Percentiles rank a stretch among this genome's conserved stretches.
Evolutionary conservation across 2,329 filamentous ascomycete species (phyloP).

Genomic region (Alternaria ventricosa): DNA sequence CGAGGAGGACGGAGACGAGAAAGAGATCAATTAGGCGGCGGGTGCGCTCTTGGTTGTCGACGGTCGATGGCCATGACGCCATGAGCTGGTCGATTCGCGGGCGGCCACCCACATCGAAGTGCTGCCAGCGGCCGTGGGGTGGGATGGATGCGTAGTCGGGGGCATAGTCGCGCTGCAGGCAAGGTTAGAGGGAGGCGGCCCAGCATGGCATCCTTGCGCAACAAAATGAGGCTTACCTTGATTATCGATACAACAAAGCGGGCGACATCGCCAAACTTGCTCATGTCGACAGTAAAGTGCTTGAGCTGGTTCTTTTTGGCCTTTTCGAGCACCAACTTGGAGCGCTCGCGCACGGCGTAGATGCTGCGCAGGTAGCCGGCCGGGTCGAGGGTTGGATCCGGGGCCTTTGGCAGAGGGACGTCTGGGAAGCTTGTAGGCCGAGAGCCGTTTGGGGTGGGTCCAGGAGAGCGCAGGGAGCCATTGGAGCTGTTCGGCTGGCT

Average conservation of each 20-base stretch:
- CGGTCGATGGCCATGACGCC: slow-evolving; percentile 69
- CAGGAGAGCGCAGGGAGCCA: slow-evolving; percentile 59
- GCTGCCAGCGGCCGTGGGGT: slow-evolving; percentile 80
- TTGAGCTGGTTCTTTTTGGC: slow-evolving; percentile 77
- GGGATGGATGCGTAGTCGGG: slow-evolving; percentile 77
- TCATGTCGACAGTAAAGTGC: slow-evolving; percentile 89
- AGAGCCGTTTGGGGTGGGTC: slow-evolving; percentile 51
- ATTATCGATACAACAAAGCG: slow-evolving; percentile 91
- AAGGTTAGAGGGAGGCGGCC: slow-evolving; percentile 1
- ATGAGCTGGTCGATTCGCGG: slow-evolving; percentile 76
- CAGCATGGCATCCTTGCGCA: background rate
- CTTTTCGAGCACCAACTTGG: slow-evolving; percentile 75
- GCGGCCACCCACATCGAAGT: slow-evolving; percentile 80
- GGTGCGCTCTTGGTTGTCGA: slow-evolving; percentile 76
- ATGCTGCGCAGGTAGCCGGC: slow-evolving; percentile 91
- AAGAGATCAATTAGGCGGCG: slow-evolving; percentile 80
- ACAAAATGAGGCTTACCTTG: slow-evolving; percentile 67
- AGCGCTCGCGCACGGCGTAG: slow-evolving; percentile 83
- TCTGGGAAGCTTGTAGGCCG: slow-evolving; percentile 66
- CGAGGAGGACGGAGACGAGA: slow-evolving; percentile 79
- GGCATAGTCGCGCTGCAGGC: slow-evolving; percentile 68
- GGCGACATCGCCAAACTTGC: slow-evolving; percentile 82
- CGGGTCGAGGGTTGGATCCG: slow-evolving; percentile 86
- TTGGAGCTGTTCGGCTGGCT: slow-evolving; percentile 54
- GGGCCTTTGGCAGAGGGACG: slow-evolving; percentile 80